phyloP scores from a whole-genome alignment of 2,329 filamentous ascomycete genomes.

The Seiridium unicorne region DNA sequence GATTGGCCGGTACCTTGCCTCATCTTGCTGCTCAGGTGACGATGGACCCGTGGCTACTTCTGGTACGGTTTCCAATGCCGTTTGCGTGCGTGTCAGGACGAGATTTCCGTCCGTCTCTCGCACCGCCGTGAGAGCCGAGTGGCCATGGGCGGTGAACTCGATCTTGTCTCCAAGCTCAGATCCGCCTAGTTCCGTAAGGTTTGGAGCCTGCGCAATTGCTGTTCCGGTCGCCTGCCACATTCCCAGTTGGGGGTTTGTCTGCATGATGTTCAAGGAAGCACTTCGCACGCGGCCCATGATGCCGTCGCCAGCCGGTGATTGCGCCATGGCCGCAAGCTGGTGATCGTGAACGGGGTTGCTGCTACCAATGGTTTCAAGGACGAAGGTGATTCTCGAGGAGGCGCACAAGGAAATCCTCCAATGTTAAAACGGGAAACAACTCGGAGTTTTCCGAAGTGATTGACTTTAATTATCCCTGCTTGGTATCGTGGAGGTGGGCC shows the following conservation, averaged over 20 bases:
- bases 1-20: conserved; percentile 13
- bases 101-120: conserved; percentile 21
- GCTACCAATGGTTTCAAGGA: too few species aligned
- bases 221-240: conserved; percentile 29
- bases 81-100: neutral
- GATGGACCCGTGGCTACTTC: neutral
- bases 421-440: too few species aligned
- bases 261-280: too few species aligned
- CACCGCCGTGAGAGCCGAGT: conserved; percentile 23
- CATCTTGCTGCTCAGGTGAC: neutral
- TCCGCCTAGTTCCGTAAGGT: conserved; percentile 25
- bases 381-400: too few species aligned
- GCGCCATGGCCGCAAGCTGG: too few species aligned
- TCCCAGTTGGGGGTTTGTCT: conserved; percentile 24
- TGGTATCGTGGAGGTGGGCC: too few species aligned
- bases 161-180: conserved; percentile 23
- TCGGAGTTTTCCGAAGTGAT: too few species aligned
- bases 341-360: too few species aligned
- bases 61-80: conserved; percentile 4
- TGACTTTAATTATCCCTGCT: too few species aligned
- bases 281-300: too few species aligned
- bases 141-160: conserved; percentile 25
- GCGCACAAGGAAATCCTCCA: too few species aligned
- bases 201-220: conserved; percentile 27
- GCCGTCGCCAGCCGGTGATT: too few species aligned